Base-by-base conservation (phyloP, 2,329 filamentous ascomycete species). In the Leptodontidium sp. region DNA sequence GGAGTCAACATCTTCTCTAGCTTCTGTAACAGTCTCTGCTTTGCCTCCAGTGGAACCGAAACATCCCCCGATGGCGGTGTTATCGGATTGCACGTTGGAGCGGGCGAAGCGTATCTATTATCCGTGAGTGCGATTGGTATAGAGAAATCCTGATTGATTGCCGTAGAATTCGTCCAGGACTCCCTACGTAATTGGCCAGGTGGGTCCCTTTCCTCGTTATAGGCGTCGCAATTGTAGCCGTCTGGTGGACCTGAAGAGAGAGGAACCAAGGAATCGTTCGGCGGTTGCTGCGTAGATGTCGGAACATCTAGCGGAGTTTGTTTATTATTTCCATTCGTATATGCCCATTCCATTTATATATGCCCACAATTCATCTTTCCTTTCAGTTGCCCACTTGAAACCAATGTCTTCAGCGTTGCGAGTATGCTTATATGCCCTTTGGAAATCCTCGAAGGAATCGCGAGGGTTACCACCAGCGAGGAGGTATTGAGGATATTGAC, bases 351-450 rank as follows among this genome's bases (percentile, higher is more conserved):
- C n/a, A n/a, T n/a, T n/a, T n/a, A n/a, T 63, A 21, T 63, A 52
- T 52, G 49, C 61, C 61, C 29, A 64, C 29, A 64, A 55, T 64
- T 49, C 49, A 64, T 62, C 35, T 65, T 67, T 61, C 59, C 58
- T 69, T 64, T 69, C 49, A 64, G 64, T 66, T 66, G 58, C 67
- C 49, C 49, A 64, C 40, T 61, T 50, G 59, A 53, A 69, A 50
- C 68, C 49, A 62, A 69, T 64, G 38, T 69, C 64, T 65, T 69
- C 12, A 65, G 68, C 59, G 62, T 69, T 69, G 45, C 64, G 29
- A 32, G 24, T 67, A 67, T 67, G 64, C 64, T 62, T 67, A 29
- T 67, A 67, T 55, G 68, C 64, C 47, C 38, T 66, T 21, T 68
- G 57, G 40, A 63, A 68, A n/a, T 57, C 38, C 32, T 63, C 14